Percentiles rank a stretch among this genome's conserved stretches.
These are phyloP conservation scores for Apocynum venetum DNA, from an alignment of 257 asterid genomes.

Conservation along the genomic window DNA sequence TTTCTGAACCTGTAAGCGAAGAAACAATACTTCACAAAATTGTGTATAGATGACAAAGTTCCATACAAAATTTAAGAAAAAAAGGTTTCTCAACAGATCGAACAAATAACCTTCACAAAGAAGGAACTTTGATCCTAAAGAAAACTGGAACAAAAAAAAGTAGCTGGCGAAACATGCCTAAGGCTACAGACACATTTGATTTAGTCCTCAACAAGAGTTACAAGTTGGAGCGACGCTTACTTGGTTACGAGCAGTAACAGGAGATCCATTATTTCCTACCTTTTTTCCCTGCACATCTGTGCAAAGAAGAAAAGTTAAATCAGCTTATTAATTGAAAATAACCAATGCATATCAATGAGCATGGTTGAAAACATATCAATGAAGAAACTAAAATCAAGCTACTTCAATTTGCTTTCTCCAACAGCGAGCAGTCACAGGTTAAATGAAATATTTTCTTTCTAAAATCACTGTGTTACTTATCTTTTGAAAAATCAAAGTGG, in stretches of 20 bases:
- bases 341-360: neutral
- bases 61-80: neutral
- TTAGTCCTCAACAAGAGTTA: neutral
- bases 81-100: neutral
- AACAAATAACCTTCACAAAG: neutral
- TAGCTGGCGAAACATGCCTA: neutral
- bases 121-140: neutral
- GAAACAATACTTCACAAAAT: neutral
- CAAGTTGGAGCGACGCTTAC: constrained; percentile 34
- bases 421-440: neutral
- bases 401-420: neutral
- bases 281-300: constrained; percentile 43
- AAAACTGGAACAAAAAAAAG: neutral
- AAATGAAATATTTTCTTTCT: neutral
- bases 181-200: neutral
- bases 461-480: neutral
- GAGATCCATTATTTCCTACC: constrained; percentile 45
- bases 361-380: neutral
- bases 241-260: constrained; percentile 37
- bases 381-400: neutral
- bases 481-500: neutral
- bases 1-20: constrained; percentile 43
- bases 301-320: neutral
- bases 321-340: neutral
- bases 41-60: neutral